Conservation (phyloP, 495 filamentous ascomycete species). For the Collariella sp. region DNA sequence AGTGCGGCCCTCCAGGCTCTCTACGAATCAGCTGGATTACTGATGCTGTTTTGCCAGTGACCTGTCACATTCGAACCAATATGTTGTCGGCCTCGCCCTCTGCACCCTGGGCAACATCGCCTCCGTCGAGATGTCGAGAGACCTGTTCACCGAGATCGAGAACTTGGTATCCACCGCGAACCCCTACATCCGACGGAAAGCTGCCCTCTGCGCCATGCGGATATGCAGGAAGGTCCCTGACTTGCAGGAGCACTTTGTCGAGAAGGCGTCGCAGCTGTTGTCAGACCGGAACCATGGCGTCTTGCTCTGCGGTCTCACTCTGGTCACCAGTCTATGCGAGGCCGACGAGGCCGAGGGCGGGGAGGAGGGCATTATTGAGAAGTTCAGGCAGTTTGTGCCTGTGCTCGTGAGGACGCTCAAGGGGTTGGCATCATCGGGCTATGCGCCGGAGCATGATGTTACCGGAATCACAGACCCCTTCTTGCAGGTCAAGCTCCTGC, state of each 20-base stretch:
- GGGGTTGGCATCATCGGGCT: conserved; percentile 84
- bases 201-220: conserved; percentile 98
- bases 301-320: conserved; percentile 79
- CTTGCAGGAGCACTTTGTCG: conserved; percentile 91
- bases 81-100: conserved; percentile 91
- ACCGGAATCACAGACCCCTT: conserved; percentile 99
- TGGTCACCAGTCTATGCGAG: conserved; percentile 88
- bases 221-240: conserved; percentile 98
- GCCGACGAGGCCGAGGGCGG: conserved; percentile 83
- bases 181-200: conserved; percentile 94
- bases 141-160: conserved; percentile 93
- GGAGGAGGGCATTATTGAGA: conserved; percentile 76
- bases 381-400: conserved; percentile 72
- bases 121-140: conserved; percentile 96
- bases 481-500: conserved; percentile 90
- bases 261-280: conserved; percentile 82
- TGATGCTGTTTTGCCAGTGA: conserved; percentile 55
- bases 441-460: conserved; percentile 96
- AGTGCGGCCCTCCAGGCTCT: conserved; percentile 46
- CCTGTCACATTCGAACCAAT: conserved; percentile 94
- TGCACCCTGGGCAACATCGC: conserved; percentile 96
- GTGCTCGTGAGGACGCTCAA: conserved; percentile 85
- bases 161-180: conserved; percentile 82
- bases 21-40: conserved; percentile 1
- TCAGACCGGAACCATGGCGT: conserved; percentile 92